Evolutionary conservation across 257 asterid species (phyloP), one percentile per base, ranked within the genome.

Genomic region (Ocimum tenuiflorum): DNA sequence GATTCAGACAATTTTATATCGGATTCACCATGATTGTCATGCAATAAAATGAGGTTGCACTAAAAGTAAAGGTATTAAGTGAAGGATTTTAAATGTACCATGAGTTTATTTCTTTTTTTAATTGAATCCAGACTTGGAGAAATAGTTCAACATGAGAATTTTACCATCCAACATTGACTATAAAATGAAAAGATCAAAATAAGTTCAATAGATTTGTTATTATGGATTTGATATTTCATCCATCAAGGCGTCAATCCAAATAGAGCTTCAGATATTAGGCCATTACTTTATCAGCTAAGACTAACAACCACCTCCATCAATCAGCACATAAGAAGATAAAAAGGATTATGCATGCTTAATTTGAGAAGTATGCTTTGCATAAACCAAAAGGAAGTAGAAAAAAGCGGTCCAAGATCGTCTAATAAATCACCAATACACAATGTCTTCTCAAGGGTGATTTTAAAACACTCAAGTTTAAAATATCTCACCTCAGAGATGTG

Each of bases 401-500:
- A 46, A 49, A 22, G 20, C 17, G 8, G 8, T 27, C 27, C 38
- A 38, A 33, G 27, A 50, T 29, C 20, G 18, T 23, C 58, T n/a
- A 3, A 14, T 11, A 8, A 50, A 57, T 39, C 31, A 48, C 46
- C 47, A 35, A 75, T 17, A 66, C 35, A 63, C 15, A 33, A 51
- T 3, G 55, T 13, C 29, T 46, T 15, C 50, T 3, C 36, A 62
- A 67, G 69, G 11, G 52, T 29, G 57, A 68, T 27, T 14, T 27
- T 27, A 69, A 33, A 20, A 35, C 23, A 22, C 46, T 45, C 22
- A 10, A 52, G 15, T 22, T 54, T 42, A 65, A 49, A 42, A 45
- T 45, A 82, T 55, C 80, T 65, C 72, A 89, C 95, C 88, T 87
- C 87, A 45, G 67, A 35, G 47, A 76, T 38, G 65, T 65, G 84